These are phyloP conservation scores for Coleophoma cylindrospora DNA, from an alignment of 2,329 filamentous ascomycete species.

Conservation along the genomic window DNA sequence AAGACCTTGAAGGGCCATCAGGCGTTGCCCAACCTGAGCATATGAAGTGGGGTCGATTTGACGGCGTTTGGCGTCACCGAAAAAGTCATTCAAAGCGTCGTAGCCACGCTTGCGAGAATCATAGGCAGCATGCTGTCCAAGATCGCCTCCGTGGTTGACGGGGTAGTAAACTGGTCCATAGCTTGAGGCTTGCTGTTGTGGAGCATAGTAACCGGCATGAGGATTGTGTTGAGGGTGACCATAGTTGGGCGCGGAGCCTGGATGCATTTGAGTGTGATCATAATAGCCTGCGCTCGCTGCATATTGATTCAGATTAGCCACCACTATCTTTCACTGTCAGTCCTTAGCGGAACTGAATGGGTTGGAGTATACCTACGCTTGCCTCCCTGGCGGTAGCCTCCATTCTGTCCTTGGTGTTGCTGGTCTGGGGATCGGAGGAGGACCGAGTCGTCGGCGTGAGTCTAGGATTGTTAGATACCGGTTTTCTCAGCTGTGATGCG, in stretches of 20 bases:
- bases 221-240: constrained; percentile 48
- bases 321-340: constrained; percentile 21
- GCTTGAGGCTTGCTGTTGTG: constrained; percentile 50
- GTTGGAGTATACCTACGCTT: constrained; percentile 24
- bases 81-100: constrained; percentile 89
- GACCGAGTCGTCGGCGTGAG: constrained; percentile 92
- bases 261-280: constrained; percentile 60
- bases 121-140: constrained; percentile 56
- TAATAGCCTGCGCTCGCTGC: constrained; percentile 43
- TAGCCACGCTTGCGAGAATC: constrained; percentile 80
- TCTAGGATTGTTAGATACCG: constrained; percentile 39
- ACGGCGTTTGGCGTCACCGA: constrained; percentile 86
- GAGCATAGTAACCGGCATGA: constrained; percentile 45
- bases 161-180: constrained; percentile 79
- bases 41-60: constrained; percentile 89
- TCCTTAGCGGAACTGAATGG: constrained; percentile 9
- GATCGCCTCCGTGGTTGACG: constrained; percentile 58
- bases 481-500: constrained; percentile 1
- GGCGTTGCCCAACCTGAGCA: constrained; percentile 81
- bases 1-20: constrained; percentile 74
- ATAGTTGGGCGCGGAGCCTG: constrained; percentile 44
- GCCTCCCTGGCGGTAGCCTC: constrained; percentile 47
- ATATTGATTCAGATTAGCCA: constrained; percentile 26
- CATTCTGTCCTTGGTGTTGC: constrained; percentile 19
- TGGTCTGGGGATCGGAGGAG: constrained; percentile 37